Evolutionary conservation across 805 yeast genomes (phyloP).

Genomic region (Ogataea trehaloabstinens): DNA sequence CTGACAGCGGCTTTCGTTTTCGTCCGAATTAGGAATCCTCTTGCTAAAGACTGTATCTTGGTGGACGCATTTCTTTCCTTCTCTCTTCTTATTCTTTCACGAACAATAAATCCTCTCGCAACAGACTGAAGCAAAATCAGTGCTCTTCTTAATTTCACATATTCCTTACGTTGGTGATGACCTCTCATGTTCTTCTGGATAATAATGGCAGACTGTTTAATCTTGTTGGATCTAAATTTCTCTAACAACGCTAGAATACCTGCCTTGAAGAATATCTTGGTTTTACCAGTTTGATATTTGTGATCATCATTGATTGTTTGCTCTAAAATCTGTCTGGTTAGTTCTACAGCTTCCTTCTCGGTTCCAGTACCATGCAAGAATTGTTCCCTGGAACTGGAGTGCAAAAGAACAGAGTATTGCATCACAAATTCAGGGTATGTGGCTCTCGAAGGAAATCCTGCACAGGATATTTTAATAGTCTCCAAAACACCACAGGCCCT

Average conservation of each 20-base stretch:
- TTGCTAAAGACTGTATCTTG: conserved; percentile 63
- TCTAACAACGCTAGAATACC: conserved; percentile 94
- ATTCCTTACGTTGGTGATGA: conserved; percentile 59
- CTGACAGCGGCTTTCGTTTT: conserved; percentile 32
- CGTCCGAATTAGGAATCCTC: conserved; percentile 52
- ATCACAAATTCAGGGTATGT: conserved; percentile 89
- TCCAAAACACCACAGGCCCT: conserved; percentile 99
- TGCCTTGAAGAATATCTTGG: conserved; percentile 93
- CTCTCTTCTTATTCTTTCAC: conserved; percentile 55
- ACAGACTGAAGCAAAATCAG: conserved; percentile 58
- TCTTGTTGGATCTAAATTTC: conserved; percentile 76
- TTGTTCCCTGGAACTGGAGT: conserved; percentile 65
- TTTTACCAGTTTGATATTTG: conserved; percentile 86
- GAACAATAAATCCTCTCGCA: conserved; percentile 59
- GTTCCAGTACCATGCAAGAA: conserved; percentile 53
- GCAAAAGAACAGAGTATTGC: conserved; percentile 80
- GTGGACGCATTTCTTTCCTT: conserved; percentile 62
- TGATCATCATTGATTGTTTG: conserved; percentile 60
- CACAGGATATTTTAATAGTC: conserved; percentile 94
- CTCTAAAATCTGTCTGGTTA: conserved; percentile 66
- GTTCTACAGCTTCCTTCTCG: conserved; percentile 54
- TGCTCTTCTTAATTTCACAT: conserved; percentile 51
- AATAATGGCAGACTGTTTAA: conserved; percentile 72
- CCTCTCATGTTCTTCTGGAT: conserved; percentile 83
- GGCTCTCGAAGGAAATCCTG: conserved; percentile 97